Evolutionary conservation across 1,284 basidiomycete species (phyloP).

Genomic region (Amylostereum areolatum): DNA sequence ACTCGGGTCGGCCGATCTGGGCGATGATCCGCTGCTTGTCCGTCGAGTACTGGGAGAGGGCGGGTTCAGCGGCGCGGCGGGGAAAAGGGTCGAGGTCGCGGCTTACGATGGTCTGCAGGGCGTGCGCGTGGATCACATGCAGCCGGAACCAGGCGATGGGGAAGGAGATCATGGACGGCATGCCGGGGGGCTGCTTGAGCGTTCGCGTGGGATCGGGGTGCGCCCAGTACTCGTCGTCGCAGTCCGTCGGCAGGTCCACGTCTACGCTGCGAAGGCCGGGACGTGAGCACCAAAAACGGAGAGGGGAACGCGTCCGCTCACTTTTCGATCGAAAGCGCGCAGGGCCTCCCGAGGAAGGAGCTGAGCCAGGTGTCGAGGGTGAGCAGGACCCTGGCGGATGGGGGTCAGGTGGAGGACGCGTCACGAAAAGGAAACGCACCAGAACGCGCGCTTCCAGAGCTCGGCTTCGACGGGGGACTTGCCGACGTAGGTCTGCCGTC

Average conservation of each 20-base stretch:
- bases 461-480: conserved; percentile 45
- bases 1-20: conserved; percentile 28
- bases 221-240: conserved; percentile 72
- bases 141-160: conserved; percentile 57
- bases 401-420: too few relatives aligned
- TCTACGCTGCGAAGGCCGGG: conserved; percentile 41
- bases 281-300: neutral
- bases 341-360: conserved; percentile 56
- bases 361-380: conserved; percentile 46
- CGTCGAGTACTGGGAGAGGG: conserved; percentile 35
- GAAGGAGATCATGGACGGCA: conserved; percentile 45
- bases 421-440: conserved; percentile 26
- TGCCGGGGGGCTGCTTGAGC: conserved; percentile 47
- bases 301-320: conserved; percentile 21
- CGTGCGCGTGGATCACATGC: conserved; percentile 56
- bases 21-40: conserved; percentile 31
- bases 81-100: neutral
- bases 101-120: conserved; percentile 56
- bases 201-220: conserved; percentile 31
- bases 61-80: neutral
- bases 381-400: conserved; percentile 39
- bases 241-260: conserved; percentile 57
- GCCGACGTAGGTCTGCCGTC: conserved; percentile 26
- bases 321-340: conserved; percentile 65
- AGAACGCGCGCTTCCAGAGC: conserved; percentile 68